Evolutionary conservation across 495 filamentous ascomycete species (phyloP).

Genomic region (Lasiosphaeriaceae sp.): DNA sequence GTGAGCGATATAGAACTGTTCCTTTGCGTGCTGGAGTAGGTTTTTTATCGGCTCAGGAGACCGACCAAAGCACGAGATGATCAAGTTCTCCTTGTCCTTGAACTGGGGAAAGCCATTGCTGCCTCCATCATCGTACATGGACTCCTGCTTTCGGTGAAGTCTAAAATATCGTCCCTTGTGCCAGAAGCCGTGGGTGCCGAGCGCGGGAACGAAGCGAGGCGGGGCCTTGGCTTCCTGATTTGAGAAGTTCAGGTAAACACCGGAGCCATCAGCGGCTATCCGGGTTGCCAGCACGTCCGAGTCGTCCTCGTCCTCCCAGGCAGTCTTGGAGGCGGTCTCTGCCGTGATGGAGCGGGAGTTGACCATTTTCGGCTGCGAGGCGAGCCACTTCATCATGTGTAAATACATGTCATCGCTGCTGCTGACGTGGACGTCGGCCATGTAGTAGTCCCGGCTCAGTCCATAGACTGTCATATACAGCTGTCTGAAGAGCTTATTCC

Average conservation of each 20-base stretch:
- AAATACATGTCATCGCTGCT: slow-evolving; percentile 57
- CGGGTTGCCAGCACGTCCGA: slow-evolving; percentile 25
- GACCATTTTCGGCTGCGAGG: slow-evolving; percentile 48
- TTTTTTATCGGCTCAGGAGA: slow-evolving; percentile 57
- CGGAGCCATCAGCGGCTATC: slow-evolving; percentile 31
- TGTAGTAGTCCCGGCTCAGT: slow-evolving; percentile 43
- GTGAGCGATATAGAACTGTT: slow-evolving; percentile 43
- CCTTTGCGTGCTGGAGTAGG: slow-evolving; percentile 53
- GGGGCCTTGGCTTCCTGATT: slow-evolving; percentile 36
- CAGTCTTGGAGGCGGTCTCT: slow-evolving; percentile 48
- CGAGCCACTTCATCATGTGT: slow-evolving; percentile 59
- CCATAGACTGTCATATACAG: slow-evolving; percentile 20
- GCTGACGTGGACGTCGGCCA: slow-evolving; percentile 52
- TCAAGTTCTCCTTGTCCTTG: slow-evolving; percentile 38
- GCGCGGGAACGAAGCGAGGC: slow-evolving; percentile 37
- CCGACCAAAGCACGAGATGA: slow-evolving; percentile 41
- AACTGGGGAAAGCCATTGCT: slow-evolving; percentile 22
- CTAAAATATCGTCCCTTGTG: slow-evolving; percentile 35
- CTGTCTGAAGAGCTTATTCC: slow-evolving; percentile 31
- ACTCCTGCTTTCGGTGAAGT: slow-evolving; percentile 35
- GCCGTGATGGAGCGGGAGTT: slow-evolving; percentile 54
- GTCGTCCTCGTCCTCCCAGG: slow-evolving; percentile 51
- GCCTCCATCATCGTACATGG: slow-evolving; percentile 26
- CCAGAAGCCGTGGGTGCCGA: slow-evolving; percentile 41
- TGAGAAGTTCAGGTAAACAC: slow-evolving; percentile 41